Evolutionary conservation across 176 grass and related monocot species (phyloP).

Genomic region (Oropetium thomaeum): DNA sequence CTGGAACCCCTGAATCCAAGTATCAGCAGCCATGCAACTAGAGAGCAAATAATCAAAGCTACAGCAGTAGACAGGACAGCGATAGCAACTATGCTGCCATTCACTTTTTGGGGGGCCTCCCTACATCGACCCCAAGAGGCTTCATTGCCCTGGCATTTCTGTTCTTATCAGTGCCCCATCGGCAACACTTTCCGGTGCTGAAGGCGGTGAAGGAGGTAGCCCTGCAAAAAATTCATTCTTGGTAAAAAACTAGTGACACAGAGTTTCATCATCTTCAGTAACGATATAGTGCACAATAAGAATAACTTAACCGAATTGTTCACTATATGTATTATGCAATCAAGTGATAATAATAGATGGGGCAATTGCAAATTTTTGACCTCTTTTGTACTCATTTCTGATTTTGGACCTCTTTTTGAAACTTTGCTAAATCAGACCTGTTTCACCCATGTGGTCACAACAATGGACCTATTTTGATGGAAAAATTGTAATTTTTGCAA

Average conservation of each 20-base stretch:
- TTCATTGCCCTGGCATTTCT: slow-evolving; percentile 77
- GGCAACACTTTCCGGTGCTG: slow-evolving; percentile 39
- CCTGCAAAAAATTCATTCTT: slow-evolving; percentile 52
- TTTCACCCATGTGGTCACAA: too few relatives aligned
- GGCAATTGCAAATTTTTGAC: too few relatives aligned
- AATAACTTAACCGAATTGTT: not conserved
- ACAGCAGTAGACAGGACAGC: slow-evolving; percentile 66
- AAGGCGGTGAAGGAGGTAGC: slow-evolving; percentile 91
- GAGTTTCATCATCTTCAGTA: not conserved
- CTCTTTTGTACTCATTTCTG: too few relatives aligned
- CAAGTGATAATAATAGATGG: slow-evolving; percentile 15
- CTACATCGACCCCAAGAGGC: slow-evolving; percentile 79
- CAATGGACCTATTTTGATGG: too few relatives aligned
- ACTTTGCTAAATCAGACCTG: too few relatives aligned
- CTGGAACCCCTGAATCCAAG: slow-evolving; percentile 46
- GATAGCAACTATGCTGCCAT: slow-evolving; percentile 66
- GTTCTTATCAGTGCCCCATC: slow-evolving; percentile 49
- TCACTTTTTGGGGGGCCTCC: slow-evolving; percentile 49
- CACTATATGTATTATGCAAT: slow-evolving; percentile 6
- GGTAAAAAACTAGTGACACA: slow-evolving; percentile 18
- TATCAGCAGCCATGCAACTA: slow-evolving; percentile 63
- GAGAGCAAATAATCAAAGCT: slow-evolving; percentile 64
- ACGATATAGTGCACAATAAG: not conserved
- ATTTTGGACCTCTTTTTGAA: too few relatives aligned
- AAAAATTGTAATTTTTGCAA: too few relatives aligned